Base-by-base conservation (phyloP, 306 rosid genomes). In the Carpinus fangiana region DNA sequence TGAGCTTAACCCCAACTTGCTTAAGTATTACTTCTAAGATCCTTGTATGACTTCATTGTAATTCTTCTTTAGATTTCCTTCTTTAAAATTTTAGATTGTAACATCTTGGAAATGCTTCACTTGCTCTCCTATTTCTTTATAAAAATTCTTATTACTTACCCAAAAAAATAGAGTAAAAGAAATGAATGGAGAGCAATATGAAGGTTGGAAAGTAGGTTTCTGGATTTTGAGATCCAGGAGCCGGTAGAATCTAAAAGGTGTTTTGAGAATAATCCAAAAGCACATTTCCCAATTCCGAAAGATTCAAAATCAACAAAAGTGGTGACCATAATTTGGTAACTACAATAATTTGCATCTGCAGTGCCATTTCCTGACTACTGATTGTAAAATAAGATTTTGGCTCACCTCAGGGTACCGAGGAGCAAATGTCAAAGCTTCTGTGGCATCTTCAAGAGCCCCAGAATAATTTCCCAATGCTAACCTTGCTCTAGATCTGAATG, bases 361-460 rank as follows among this genome's bases (percentile, higher is more conserved):
- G 23, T 54, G 73, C 48, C 53, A 76, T 72, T 61, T 26, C 60
- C 43, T 53, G 55, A 48, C 50, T 41, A 16, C 20, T 60, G 41
- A 67, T 62, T 2, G 5, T 23, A 75, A 41, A 61, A 48, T 17
- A 48, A 74, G 10, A 72, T 75, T 68, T 68, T 36, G 46, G 76
- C 73, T 84, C 79, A 94, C 98, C 96, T 94, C 96, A 18, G 76
- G 73, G 87, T 87, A 89, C 2, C 38, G 82, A 64, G 97, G 93
- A 66, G 86, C 84, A n/a, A 89, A 81, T 56, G 72, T 72, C 88
- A 89, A 80, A 80, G 97, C 93, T 85, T 89, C 86, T 36, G 26
- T 84, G 1, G 95, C 91, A 84, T 88, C 98, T 78, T 88, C 80
- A 65, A 94, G 97, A 47, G 96, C 96, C 53, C 88, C 96, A 31